Conservation (phyloP, 2,329 filamentous ascomycete species). For the Aschersonia sp. region DNA sequence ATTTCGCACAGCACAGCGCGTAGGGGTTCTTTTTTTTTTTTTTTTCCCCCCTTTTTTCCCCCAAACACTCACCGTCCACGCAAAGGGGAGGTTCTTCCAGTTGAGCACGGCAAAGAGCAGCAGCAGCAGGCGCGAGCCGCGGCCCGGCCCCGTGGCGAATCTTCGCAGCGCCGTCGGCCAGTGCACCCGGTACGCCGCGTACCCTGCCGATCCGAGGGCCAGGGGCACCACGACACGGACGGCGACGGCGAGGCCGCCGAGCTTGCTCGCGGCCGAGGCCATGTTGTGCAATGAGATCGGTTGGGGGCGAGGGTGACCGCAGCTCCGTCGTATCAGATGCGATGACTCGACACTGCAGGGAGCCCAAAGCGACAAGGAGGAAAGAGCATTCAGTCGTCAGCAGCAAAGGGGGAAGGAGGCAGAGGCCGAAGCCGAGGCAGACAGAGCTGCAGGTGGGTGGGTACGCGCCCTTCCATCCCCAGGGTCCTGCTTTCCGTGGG, state of each 20-base stretch:
- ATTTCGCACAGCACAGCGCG: neutral
- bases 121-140: slow-evolving; percentile 35
- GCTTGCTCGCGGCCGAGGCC: slow-evolving; percentile 17
- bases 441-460: too few species aligned
- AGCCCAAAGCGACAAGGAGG: too few species aligned
- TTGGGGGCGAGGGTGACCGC: neutral
- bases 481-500: neutral
- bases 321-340: too few species aligned
- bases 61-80: slow-evolving; percentile 40
- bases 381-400: too few species aligned
- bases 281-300: slow-evolving; percentile 6
- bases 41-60: too few species aligned
- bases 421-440: neutral
- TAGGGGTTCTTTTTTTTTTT: too few species aligned
- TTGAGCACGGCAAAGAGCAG: slow-evolving; percentile 46
- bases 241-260: slow-evolving; percentile 16
- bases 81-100: slow-evolving; percentile 58
- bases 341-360: too few species aligned
- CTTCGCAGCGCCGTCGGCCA: slow-evolving; percentile 20
- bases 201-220: slow-evolving; percentile 26
- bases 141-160: slow-evolving; percentile 40
- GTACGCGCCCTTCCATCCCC: too few species aligned
- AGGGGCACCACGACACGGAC: slow-evolving; percentile 27
- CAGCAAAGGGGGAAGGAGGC: neutral
- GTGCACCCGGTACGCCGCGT: slow-evolving; percentile 30